Conservation (phyloP, 2,329 filamentous ascomycete genomes). For the Hypomyces perniciosus region DNA sequence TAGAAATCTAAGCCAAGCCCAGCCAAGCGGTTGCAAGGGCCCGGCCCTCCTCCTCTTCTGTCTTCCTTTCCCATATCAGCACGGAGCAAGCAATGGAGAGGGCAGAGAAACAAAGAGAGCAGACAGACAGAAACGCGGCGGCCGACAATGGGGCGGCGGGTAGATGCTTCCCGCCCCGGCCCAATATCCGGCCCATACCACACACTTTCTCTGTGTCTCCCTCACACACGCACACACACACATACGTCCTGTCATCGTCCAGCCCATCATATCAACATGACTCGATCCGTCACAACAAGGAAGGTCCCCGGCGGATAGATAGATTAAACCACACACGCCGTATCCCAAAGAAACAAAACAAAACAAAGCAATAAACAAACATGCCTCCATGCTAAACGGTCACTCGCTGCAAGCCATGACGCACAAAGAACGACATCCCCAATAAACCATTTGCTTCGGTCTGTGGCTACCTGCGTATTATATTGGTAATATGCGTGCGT, state of each 20-base stretch:
- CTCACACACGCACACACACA: slow-evolving; percentile 3
- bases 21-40: not conserved
- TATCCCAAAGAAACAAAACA: not conserved
- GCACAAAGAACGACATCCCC: not conserved
- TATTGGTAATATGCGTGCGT: no score
- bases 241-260: not conserved
- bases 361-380: not conserved
- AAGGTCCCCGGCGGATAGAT: no score
- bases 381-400: not conserved
- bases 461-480: no score
- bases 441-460: no score
- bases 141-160: slow-evolving; percentile 7
- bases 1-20: not conserved
- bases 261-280: no score
- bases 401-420: not conserved
- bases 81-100: not conserved
- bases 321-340: not conserved
- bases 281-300: no score
- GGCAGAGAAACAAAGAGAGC: not conserved
- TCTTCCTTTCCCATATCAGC: not conserved
- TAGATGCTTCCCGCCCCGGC: slow-evolving; percentile 12
- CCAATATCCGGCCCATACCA: slow-evolving; percentile 11
- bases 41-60: not conserved
- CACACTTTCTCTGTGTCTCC: slow-evolving; percentile 1
- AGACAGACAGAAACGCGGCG: not conserved